Conservation (phyloP, 108 stramenopile genomes). For the Fistulifera solaris region DNA sequence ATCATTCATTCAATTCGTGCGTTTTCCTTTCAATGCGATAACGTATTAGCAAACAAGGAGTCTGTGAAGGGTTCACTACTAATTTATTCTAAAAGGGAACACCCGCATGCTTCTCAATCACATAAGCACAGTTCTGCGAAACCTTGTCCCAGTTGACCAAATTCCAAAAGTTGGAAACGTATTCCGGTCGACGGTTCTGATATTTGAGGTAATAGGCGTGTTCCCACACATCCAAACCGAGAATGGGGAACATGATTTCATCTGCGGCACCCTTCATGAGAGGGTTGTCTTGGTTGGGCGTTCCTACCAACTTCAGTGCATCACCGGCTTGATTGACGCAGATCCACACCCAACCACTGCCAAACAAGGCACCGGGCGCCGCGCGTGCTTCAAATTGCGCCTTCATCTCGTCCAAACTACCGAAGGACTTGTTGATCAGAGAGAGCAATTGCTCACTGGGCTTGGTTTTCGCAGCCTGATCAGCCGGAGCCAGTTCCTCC, state of each 20-base stretch:
- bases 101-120: constrained; percentile 72
- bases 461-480: constrained; percentile 81
- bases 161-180: constrained; percentile 94
- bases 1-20: not conserved
- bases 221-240: constrained; percentile 99
- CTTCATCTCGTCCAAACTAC: constrained; percentile 86
- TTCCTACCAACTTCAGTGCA: constrained; percentile 83
- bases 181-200: constrained; percentile 96
- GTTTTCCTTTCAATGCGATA: not conserved
- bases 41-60: not conserved
- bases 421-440: constrained; percentile 82
- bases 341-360: constrained; percentile 95
- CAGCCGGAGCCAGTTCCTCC: constrained; percentile 91
- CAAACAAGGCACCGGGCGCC: constrained; percentile 92
- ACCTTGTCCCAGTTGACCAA: constrained; percentile 97
- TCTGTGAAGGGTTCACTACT: not conserved
- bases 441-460: constrained; percentile 59
- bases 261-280: constrained; percentile 84
- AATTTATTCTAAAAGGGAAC: constrained; percentile 22
- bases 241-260: constrained; percentile 92
- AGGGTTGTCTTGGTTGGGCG: constrained; percentile 97
- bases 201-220: constrained; percentile 98
- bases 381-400: constrained; percentile 74
- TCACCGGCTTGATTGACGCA: constrained; percentile 74
- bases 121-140: constrained; percentile 78